Conservation (phyloP, 2,329 filamentous ascomycete genomes). For the Parastagonospora avenae region DNA sequence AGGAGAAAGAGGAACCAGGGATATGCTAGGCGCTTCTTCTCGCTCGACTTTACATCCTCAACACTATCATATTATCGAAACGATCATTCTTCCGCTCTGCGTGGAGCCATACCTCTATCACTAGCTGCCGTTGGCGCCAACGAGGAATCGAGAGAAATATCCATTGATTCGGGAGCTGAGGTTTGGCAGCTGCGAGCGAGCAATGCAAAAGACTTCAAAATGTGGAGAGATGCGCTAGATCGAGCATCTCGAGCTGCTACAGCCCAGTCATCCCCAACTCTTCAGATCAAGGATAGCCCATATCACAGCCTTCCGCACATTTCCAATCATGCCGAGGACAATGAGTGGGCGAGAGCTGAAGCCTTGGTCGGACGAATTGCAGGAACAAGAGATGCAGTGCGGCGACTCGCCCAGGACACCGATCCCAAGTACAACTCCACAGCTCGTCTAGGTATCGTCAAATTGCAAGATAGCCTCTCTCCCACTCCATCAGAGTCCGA, state of each 20-base stretch:
- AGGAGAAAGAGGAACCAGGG: conserved; percentile 92
- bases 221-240: conserved; percentile 87
- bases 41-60: conserved; percentile 89
- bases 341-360: conserved; percentile 88
- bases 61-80: conserved; percentile 97
- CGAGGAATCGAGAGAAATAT: conserved; percentile 86
- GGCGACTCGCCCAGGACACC: conserved; percentile 84
- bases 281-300: conserved; percentile 33
- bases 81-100: conserved; percentile 86
- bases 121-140: conserved; percentile 90
- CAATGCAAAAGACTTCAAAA: conserved; percentile 81
- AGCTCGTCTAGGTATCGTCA: conserved; percentile 42
- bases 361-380: conserved; percentile 83
- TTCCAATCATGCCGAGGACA: conserved; percentile 64
- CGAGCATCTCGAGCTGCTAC: conserved; percentile 68
- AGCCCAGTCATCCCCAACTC: conserved; percentile 32
- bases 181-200: conserved; percentile 91
- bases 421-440: conserved; percentile 63
- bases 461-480: conserved; percentile 35
- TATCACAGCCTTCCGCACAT: conserved; percentile 24
- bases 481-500: conserved; percentile 52
- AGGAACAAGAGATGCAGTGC: conserved; percentile 85
- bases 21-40: conserved; percentile 92
- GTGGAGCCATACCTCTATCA: conserved; percentile 89
- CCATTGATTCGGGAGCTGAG: conserved; percentile 94